phyloP scores from a whole-genome alignment of 2,329 filamentous ascomycete genomes.

The Colletotrichum echinochloae region DNA sequence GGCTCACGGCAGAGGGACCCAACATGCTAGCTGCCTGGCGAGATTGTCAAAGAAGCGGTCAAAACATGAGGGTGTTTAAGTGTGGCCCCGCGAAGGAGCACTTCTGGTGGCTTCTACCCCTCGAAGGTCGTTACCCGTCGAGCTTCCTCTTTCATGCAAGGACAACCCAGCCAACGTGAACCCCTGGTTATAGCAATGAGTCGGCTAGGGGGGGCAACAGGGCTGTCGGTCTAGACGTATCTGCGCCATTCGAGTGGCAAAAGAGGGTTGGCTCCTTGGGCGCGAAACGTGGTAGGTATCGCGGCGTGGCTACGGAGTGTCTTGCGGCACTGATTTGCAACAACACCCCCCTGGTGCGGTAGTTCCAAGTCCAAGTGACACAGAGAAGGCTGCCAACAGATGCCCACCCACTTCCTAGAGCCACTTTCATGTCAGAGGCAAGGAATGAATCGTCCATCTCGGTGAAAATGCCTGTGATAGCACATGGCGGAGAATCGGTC shows the following conservation, averaged over 20 bases:
- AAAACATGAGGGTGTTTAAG: neutral
- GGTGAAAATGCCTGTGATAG: neutral
- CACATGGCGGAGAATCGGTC: neutral
- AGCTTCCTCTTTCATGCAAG: constrained; percentile 1
- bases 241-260: neutral
- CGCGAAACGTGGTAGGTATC: neutral
- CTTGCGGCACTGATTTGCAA: constrained; percentile 6
- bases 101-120: neutral
- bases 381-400: constrained; percentile 25
- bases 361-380: constrained; percentile 16
- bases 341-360: constrained; percentile 6
- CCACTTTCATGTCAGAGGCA: neutral
- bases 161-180: neutral
- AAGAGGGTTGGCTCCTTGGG: neutral
- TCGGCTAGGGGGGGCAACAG: neutral
- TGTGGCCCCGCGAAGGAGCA: neutral
- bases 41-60: constrained; percentile 34
- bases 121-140: neutral
- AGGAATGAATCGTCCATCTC: constrained; percentile 5
- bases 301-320: neutral
- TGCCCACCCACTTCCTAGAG: constrained; percentile 2
- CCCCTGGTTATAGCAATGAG: neutral
- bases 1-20: constrained; percentile 9
- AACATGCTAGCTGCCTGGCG: constrained; percentile 29
- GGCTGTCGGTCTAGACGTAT: neutral